Base-by-base conservation (phyloP, 352 stramenopile species). In the Pythium aphanidermatum region DNA sequence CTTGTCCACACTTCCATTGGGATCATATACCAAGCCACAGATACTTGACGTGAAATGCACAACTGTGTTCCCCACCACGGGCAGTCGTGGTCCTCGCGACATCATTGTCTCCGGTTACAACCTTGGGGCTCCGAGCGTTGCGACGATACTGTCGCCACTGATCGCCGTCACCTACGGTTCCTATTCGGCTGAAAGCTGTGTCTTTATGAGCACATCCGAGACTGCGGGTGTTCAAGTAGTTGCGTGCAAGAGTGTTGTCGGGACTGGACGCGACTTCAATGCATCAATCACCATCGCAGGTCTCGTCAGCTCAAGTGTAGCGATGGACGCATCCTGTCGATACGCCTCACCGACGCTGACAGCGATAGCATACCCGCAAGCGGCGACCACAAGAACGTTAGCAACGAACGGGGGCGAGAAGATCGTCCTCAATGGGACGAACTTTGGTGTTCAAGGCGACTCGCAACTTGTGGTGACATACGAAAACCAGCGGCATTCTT, bases 31-130 rank as follows among this genome's bases (percentile, higher is more conserved):
- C 2, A 7, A 45, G 13, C 65, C 73, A 3, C 26, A 41, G 12
- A 63, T 82, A 27, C 3, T 42, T 0, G 46, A 46, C 1, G 58
- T 82, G 14, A 27, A 38, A 2, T 82, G 73, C 32, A 35, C 41
- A 9, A 34, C 23, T 35, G 24, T 52, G 6, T 78, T 82, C 31
- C 65, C 65, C 6, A 76, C 73, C 0, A 48, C 46, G n/a, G 69
- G 68, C 6, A 75, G 58, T 23, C 41, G n/a, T n/a, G n/a, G 0
- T 5, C 21, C 35, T 2, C 23, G 27, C 0, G 68, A 85, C 29
- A 57, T 85, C 20, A 32, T 70, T 8, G 29, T 85, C 21, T 64
- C 61, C 27, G 73, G 73, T 7, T 32, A 58, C 7, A 80, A 82
- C 27, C 56, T 85, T 21, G 73, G 73, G 0, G 56, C 51, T 4